phyloP scores from a whole-genome alignment of 1,139 yeast genomes.

The Saccharomyces hybrid region DNA sequence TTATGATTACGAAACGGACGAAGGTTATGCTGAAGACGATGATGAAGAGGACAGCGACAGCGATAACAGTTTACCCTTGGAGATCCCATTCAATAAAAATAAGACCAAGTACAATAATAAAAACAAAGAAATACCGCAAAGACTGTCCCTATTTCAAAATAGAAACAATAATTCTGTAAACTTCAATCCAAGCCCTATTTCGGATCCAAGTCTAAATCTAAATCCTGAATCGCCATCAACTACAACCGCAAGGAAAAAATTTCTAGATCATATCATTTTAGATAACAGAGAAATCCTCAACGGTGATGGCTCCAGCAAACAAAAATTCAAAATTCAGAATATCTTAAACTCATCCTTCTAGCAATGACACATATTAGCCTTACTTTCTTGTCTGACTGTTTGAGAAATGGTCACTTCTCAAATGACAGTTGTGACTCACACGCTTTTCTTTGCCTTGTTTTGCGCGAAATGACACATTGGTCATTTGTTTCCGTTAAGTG shows the following conservation, averaged over 20 bases:
- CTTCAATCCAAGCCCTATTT: neutral
- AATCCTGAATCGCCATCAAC: neutral
- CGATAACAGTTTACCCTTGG: conserved; percentile 34
- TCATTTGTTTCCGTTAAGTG: neutral
- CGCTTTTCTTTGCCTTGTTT: too few relatives aligned
- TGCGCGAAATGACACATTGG: too few relatives aligned
- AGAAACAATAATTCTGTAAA: conserved; percentile 4
- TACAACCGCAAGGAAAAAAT: neutral
- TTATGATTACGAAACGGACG: conserved; percentile 20
- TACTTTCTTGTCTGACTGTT: neutral
- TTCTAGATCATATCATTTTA: conserved; percentile 10
- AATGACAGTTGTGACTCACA: neutral
- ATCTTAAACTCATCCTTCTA: neutral
- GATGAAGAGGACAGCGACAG: conserved; percentile 28
- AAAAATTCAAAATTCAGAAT: neutral
- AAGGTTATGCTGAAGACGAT: conserved; percentile 31
- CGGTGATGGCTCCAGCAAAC: neutral
- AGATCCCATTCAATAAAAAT: conserved; percentile 29
- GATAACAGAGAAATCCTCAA: conserved; percentile 1
- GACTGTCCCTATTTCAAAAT: conserved; percentile 11
- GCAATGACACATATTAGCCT: too few relatives aligned
- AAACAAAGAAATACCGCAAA: neutral
- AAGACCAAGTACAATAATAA: conserved; percentile 6
- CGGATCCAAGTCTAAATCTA: neutral
- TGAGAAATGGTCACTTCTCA: neutral